Conservation (phyloP, 2,329 filamentous ascomycete species). For the Ophiognomonia clavigignenti-juglandacearum region DNA sequence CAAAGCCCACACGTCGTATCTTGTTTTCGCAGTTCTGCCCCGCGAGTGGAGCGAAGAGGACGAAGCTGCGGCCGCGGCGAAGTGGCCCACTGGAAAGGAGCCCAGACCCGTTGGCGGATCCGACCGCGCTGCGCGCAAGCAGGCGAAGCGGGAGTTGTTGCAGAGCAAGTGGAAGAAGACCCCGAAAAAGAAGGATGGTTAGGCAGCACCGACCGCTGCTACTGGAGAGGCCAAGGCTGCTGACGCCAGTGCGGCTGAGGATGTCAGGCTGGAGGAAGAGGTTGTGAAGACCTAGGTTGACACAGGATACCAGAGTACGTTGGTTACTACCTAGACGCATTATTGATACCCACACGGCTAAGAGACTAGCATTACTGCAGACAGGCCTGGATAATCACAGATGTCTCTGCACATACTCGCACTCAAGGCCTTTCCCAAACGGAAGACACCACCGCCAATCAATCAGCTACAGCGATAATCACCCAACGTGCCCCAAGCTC, state of each 20-base stretch:
- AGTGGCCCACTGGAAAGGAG: constrained; percentile 58
- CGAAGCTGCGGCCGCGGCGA: constrained; percentile 61
- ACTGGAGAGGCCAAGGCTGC: background rate
- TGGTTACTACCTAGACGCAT: background rate
- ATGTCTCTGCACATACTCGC: background rate
- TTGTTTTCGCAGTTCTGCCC: constrained; percentile 90
- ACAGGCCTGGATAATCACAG: background rate
- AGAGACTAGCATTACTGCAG: background rate
- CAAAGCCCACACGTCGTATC: constrained; percentile 95
- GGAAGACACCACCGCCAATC: too few species aligned
- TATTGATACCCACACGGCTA: constrained; percentile 12
- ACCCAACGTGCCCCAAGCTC: constrained; percentile 7
- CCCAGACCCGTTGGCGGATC: constrained; percentile 47
- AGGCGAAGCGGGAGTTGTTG: constrained; percentile 48
- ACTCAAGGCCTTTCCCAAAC: too few species aligned
- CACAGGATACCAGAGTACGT: too few species aligned
- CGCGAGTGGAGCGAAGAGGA: constrained; percentile 79
- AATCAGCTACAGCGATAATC: too few species aligned
- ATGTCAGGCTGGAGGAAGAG: too few species aligned
- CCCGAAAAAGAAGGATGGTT: constrained; percentile 6
- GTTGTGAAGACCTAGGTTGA: too few species aligned
- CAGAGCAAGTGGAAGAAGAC: constrained; percentile 22
- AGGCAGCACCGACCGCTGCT: too few species aligned
- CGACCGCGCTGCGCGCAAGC: constrained; percentile 50
- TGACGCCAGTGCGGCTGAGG: background rate